Percentiles rank a stretch among this genome's conserved stretches.
Conservation (phyloP, 2,329 filamentous ascomycete genomes). For the Colletotrichum sp. region DNA sequence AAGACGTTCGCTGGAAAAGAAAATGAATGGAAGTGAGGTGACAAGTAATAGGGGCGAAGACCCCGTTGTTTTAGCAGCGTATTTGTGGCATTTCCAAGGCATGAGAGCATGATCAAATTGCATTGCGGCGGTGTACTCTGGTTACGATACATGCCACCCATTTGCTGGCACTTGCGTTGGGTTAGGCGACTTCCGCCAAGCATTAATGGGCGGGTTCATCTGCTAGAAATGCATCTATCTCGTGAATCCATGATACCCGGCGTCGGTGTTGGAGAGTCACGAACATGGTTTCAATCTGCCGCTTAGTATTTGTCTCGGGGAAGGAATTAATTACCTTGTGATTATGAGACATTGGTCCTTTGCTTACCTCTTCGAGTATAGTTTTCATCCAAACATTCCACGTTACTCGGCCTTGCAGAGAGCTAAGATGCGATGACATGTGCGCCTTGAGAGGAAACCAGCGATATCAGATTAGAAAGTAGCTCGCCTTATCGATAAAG, state of each 20-base stretch:
- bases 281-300: not conserved
- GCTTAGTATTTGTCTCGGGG: not conserved
- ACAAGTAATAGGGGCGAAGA: not conserved
- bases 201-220: not conserved
- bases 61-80: not conserved
- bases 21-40: not conserved
- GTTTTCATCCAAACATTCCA: not conserved
- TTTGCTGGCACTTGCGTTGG: not conserved
- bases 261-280: not conserved
- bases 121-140: conserved; percentile 10
- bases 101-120: conserved; percentile 5
- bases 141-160: not conserved
- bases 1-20: not conserved
- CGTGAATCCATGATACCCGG: conserved; percentile 13
- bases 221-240: not conserved
- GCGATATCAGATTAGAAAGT: not conserved
- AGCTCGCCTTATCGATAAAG: not conserved
- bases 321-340: not conserved
- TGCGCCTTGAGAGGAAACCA: not conserved
- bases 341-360: not conserved
- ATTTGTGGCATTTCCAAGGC: not conserved
- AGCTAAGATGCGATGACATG: not conserved
- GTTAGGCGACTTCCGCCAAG: not conserved
- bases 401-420: not conserved
- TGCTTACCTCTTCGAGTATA: not conserved